phyloP scores from a whole-genome alignment of 2,329 filamentous ascomycete genomes.

The Talaromyces albobiverticillius region DNA sequence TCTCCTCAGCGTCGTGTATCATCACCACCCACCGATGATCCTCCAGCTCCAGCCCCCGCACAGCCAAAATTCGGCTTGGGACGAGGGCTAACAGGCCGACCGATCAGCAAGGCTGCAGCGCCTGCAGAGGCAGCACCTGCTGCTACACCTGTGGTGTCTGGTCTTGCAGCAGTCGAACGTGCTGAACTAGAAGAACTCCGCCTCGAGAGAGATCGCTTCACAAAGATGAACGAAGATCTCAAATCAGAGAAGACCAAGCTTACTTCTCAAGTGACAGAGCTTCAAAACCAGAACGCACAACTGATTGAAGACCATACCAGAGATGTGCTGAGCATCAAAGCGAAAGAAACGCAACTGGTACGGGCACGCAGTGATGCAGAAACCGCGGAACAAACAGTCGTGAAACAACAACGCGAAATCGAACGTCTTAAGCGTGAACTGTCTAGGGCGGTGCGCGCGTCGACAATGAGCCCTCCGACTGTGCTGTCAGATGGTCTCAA shows the following conservation, averaged over 20 bases:
- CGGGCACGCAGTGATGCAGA: slow-evolving; percentile 87
- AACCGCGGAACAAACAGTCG: slow-evolving; percentile 79
- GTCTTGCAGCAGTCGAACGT: slow-evolving; percentile 74
- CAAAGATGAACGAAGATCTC: slow-evolving; percentile 73
- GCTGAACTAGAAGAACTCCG: slow-evolving; percentile 91
- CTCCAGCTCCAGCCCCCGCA: slow-evolving; percentile 34
- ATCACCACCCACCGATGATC: slow-evolving; percentile 46
- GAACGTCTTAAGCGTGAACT: slow-evolving; percentile 89
- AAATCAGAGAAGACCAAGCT: slow-evolving; percentile 78
- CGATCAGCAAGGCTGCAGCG: slow-evolving; percentile 64
- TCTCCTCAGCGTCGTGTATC: slow-evolving; percentile 44
- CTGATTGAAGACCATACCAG: slow-evolving; percentile 96
- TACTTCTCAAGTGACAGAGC: slow-evolving; percentile 82
- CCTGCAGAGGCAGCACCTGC: slow-evolving; percentile 48
- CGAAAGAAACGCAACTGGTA: slow-evolving; percentile 95
- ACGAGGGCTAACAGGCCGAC: slow-evolving; percentile 79
- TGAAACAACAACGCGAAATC: slow-evolving; percentile 80
- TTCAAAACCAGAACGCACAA: slow-evolving; percentile 95
- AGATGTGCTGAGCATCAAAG: slow-evolving; percentile 93
- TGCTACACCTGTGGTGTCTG: slow-evolving; percentile 48
- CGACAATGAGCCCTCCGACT: slow-evolving; percentile 37
- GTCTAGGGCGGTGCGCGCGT: slow-evolving; percentile 46
- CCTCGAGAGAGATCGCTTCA: slow-evolving; percentile 74
- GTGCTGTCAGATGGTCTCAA: slow-evolving; percentile 52
- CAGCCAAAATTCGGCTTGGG: slow-evolving; percentile 61